phyloP scores from a whole-genome alignment of 192 early-diverging fungal genomes.

The Rhizophlyctis rosea region DNA sequence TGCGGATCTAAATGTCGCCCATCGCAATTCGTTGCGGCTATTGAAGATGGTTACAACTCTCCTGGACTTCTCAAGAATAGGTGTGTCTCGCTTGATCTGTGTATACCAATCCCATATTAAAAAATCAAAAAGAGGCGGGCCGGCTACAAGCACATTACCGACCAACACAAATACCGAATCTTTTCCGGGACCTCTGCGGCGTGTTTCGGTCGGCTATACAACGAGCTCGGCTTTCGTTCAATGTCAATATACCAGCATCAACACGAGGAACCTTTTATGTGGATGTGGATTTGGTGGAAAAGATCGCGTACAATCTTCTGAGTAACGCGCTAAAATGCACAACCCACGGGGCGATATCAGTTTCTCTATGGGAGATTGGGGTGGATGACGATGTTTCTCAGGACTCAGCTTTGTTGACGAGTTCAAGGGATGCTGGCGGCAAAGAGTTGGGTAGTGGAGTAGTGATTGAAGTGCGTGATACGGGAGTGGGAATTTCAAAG shows the following conservation, averaged over 20 bases:
- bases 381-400: too few relatives aligned
- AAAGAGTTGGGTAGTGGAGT: too few relatives aligned
- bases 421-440: too few relatives aligned
- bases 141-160: conserved; percentile 10
- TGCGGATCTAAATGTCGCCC: conserved; percentile 31
- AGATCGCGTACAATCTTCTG: conserved; percentile 38
- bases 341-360: conserved; percentile 33
- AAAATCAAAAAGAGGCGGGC: conserved; percentile 10
- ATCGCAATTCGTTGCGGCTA: conserved; percentile 42
- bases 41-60: conserved; percentile 48
- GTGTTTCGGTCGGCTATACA: conserved; percentile 19
- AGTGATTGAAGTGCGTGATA: conserved; percentile 11
- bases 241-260: conserved; percentile 7
- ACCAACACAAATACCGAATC: not conserved
- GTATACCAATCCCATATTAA: too few relatives aligned
- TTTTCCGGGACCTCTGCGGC: conserved; percentile 11
- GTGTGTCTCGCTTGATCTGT: conserved; percentile 39
- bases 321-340: conserved; percentile 55
- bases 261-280: not conserved
- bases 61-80: conserved; percentile 47
- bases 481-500: conserved; percentile 45
- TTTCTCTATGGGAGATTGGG: too few relatives aligned
- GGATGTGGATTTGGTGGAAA: conserved; percentile 17
- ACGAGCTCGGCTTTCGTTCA: not conserved
- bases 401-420: too few relatives aligned